These are phyloP conservation scores for Lasiodiplodia citricola DNA, from an alignment of 2,329 filamentous ascomycete genomes.

Conservation along the genomic window DNA sequence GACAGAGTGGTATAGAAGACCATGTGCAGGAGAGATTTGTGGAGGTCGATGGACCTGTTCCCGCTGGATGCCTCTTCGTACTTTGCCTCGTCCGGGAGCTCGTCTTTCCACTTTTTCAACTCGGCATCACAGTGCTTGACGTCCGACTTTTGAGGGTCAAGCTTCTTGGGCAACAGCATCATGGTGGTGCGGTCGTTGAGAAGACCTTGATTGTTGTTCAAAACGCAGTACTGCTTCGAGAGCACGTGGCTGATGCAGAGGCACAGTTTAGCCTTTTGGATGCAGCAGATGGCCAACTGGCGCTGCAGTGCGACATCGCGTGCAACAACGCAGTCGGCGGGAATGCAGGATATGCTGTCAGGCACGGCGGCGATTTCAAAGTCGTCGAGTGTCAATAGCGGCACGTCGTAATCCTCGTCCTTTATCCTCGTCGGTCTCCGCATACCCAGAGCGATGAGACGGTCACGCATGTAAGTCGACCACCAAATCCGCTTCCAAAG, in stretches of 20 bases:
- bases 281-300: slow-evolving; percentile 84
- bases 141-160: slow-evolving; percentile 78
- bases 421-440: slow-evolving; percentile 89
- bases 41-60: slow-evolving; percentile 69
- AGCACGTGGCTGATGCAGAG: slow-evolving; percentile 89
- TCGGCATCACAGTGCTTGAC: slow-evolving; percentile 80
- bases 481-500: slow-evolving; percentile 98
- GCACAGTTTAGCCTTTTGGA: slow-evolving; percentile 88
- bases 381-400: slow-evolving; percentile 83
- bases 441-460: slow-evolving; percentile 92
- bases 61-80: slow-evolving; percentile 68
- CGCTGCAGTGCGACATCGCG: slow-evolving; percentile 75
- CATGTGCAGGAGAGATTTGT: slow-evolving; percentile 89
- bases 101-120: slow-evolving; percentile 76
- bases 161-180: slow-evolving; percentile 91
- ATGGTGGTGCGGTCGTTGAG: slow-evolving; percentile 75
- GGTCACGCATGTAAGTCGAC: slow-evolving; percentile 95
- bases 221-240: slow-evolving; percentile 87
- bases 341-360: slow-evolving; percentile 70
- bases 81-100: slow-evolving; percentile 72
- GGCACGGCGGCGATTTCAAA: slow-evolving; percentile 78
- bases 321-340: slow-evolving; percentile 71
- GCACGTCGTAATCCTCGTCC: slow-evolving; percentile 90
- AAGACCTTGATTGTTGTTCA: slow-evolving; percentile 79
- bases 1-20: slow-evolving; percentile 91